Conservation (phyloP, 176 grass and related monocot species). For the Elaeis guineensis region DNA sequence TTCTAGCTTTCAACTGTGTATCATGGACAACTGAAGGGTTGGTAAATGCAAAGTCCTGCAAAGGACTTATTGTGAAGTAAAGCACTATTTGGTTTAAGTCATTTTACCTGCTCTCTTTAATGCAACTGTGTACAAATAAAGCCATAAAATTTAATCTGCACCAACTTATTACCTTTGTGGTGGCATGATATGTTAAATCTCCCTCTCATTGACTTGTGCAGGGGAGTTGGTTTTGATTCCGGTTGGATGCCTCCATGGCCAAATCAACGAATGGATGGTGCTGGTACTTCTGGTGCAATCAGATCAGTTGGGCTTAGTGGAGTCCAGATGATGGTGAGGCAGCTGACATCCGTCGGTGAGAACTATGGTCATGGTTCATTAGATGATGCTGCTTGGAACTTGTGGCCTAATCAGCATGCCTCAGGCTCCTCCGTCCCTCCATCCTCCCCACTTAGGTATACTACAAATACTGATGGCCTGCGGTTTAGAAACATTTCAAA, state of each 20-base stretch:
- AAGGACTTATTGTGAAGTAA: too few species aligned
- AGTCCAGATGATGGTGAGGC: slow-evolving; percentile 99
- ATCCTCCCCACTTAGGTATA: slow-evolving; percentile 39
- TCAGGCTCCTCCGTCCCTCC: slow-evolving; percentile 35
- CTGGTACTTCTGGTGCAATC: slow-evolving; percentile 64
- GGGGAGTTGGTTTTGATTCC: slow-evolving; percentile 67
- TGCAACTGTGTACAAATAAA: too few species aligned
- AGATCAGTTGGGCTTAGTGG: slow-evolving; percentile 70
- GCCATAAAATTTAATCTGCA: too few species aligned
- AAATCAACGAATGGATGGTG: slow-evolving; percentile 44
- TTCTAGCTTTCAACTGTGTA: too few species aligned
- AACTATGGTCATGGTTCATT: slow-evolving; percentile 41
- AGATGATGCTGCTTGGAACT: slow-evolving; percentile 52
- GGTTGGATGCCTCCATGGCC: slow-evolving; percentile 70
- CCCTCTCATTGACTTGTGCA: slow-evolving; percentile 15
- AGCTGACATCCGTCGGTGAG: slow-evolving; percentile 66
- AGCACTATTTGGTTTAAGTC: too few species aligned
- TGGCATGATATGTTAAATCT: too few species aligned
- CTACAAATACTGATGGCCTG: slow-evolving; percentile 37
- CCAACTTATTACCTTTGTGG: too few species aligned
- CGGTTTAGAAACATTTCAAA: slow-evolving; percentile 10
- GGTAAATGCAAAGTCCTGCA: too few species aligned
- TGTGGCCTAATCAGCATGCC: slow-evolving; percentile 39
- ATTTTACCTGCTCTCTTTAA: too few species aligned
- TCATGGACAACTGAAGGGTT: too few species aligned